A percentile compares a stretch with the other conserved stretches of the same genome.
Evolutionary conservation across 495 filamentous ascomycete genomes (phyloP).

Genomic region (Penicillium antarcticum): DNA sequence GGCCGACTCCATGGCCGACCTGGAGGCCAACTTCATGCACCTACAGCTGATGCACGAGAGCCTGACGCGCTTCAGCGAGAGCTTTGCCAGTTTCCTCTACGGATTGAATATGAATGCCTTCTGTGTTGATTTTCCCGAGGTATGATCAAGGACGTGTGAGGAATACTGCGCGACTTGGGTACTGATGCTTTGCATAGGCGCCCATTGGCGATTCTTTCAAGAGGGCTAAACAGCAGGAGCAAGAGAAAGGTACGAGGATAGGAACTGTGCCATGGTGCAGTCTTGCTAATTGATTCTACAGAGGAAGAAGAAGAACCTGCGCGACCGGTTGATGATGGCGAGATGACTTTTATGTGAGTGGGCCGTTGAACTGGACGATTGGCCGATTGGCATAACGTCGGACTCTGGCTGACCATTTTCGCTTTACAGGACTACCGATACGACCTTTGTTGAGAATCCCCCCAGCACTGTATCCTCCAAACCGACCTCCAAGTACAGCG

Average conservation of each 20-base stretch:
- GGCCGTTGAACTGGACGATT: background rate
- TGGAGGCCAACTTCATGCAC: slow-evolving; percentile 97
- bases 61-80: slow-evolving; percentile 89
- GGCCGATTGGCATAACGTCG: background rate
- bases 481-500: slow-evolving; percentile 59
- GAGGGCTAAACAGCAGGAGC: slow-evolving; percentile 58
- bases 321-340: slow-evolving; percentile 48
- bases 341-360: slow-evolving; percentile 85
- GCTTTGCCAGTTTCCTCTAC: slow-evolving; percentile 91
- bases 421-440: slow-evolving; percentile 77
- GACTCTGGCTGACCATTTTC: slow-evolving; percentile 15
- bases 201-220: slow-evolving; percentile 71
- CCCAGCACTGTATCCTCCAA: slow-evolving; percentile 60
- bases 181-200: slow-evolving; percentile 41
- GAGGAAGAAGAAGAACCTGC: slow-evolving; percentile 30
- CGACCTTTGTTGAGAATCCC: slow-evolving; percentile 88
- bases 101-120: slow-evolving; percentile 99
- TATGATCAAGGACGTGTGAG: slow-evolving; percentile 26
- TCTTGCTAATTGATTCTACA: slow-evolving; percentile 16
- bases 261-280: background rate
- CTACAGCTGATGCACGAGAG: slow-evolving; percentile 97
- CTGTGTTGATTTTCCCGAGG: slow-evolving; percentile 97
- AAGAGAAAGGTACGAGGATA: slow-evolving; percentile 33
- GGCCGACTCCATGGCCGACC: slow-evolving; percentile 88
- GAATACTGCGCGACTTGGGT: background rate